phyloP scores from a whole-genome alignment of 192 early-diverging fungal species.

The Geosiphon pyriformis region DNA sequence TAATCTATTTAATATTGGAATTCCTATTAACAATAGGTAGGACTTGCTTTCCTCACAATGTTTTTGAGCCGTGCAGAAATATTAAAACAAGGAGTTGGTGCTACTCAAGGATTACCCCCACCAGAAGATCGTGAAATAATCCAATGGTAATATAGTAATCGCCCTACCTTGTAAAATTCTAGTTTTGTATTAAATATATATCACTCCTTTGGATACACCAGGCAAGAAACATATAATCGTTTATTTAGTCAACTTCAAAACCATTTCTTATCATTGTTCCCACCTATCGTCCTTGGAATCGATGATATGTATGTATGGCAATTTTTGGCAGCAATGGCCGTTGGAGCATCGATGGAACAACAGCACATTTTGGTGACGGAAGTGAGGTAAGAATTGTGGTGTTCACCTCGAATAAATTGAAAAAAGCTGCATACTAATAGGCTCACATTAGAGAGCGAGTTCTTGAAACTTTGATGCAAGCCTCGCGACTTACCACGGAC shows the following conservation, averaged over 20 bases:
- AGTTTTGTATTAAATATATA: neutral
- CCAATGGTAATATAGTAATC: conserved; percentile 41
- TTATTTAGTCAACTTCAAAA: conserved; percentile 75
- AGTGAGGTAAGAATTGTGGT: conserved; percentile 56
- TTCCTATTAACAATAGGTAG: conserved; percentile 59
- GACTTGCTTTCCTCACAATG: conserved; percentile 85
- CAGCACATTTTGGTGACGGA: conserved; percentile 89
- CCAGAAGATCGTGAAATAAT: conserved; percentile 49
- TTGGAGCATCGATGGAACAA: conserved; percentile 90
- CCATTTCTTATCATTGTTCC: conserved; percentile 75
- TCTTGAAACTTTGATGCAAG: conserved; percentile 69
- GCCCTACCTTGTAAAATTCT: neutral
- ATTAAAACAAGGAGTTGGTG: conserved; percentile 65
- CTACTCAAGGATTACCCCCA: conserved; percentile 43
- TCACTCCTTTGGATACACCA: conserved; percentile 13
- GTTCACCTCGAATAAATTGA: neutral
- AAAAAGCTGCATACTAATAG: conserved; percentile 3
- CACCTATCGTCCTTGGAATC: conserved; percentile 47
- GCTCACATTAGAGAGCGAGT: conserved; percentile 81
- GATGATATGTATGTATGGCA: conserved; percentile 97
- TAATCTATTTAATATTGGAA: no score
- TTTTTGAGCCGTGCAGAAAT: conserved; percentile 86
- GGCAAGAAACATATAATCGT: conserved; percentile 78
- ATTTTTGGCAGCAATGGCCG: conserved; percentile 93
- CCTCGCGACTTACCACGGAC: conserved; percentile 48